Conservation (phyloP, 192 early-diverging fungal species). For the Borealophlyctis nickersoniae region DNA sequence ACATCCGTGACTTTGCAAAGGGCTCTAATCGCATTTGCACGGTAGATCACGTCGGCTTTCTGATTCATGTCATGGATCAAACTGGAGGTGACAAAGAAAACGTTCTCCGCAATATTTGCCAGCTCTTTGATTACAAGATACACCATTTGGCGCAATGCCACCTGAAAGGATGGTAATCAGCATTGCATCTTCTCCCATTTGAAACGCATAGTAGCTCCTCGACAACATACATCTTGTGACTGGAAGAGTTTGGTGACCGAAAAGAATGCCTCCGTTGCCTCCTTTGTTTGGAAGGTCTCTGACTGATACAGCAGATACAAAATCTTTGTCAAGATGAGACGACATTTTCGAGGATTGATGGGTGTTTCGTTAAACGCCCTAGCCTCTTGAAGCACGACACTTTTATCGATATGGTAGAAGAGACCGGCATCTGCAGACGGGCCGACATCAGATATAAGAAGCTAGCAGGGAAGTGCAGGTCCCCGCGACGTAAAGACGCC, state of each 20-base stretch:
- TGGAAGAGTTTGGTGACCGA: slow-evolving; percentile 98
- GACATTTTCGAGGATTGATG: slow-evolving; percentile 91
- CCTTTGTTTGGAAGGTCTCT: slow-evolving; percentile 85
- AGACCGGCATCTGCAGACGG: slow-evolving; percentile 61
- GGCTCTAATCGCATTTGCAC: slow-evolving; percentile 94
- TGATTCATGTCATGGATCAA: slow-evolving; percentile 97
- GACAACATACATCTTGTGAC: slow-evolving; percentile 74
- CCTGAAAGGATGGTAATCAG: slow-evolving; percentile 44
- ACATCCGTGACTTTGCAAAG: slow-evolving; percentile 94
- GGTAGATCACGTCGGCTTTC: slow-evolving; percentile 84
- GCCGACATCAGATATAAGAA: too few species aligned
- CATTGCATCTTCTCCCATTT: background rate
- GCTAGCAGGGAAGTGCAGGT: too few species aligned
- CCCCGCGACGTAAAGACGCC: background rate
- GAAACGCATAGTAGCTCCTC: background rate
- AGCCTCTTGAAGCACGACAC: slow-evolving; percentile 90
- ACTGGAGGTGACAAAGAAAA: slow-evolving; percentile 94
- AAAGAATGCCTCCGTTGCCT: slow-evolving; percentile 97
- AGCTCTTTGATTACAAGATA: slow-evolving; percentile 98
- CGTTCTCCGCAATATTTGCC: slow-evolving; percentile 87
- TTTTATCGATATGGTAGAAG: slow-evolving; percentile 88
- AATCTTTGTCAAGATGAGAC: slow-evolving; percentile 88
- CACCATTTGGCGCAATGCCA: slow-evolving; percentile 92
- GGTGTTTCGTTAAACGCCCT: slow-evolving; percentile 96
- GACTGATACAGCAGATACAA: slow-evolving; percentile 88